Conservation (phyloP, 106 monocot species). For the Dioscorea alata region DNA sequence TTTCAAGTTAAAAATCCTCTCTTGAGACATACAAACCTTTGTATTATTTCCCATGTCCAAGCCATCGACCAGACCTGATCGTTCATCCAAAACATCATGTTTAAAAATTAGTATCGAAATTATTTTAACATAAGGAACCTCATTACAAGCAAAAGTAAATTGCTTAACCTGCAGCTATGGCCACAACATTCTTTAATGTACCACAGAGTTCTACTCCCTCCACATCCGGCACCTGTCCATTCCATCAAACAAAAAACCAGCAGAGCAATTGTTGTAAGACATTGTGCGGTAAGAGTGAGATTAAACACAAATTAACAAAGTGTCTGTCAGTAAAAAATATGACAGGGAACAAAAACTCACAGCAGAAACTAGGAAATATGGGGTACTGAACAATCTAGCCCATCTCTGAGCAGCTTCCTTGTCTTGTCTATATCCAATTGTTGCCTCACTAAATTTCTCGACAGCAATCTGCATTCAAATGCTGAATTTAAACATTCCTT, state of each 20-base stretch:
- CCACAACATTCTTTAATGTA: conserved; percentile 90
- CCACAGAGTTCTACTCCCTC: conserved; percentile 95
- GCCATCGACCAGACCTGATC: conserved; percentile 84
- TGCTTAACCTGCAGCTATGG: conserved; percentile 75
- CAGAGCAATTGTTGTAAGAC: no score
- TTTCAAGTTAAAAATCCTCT: not conserved
- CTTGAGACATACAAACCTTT: conserved; percentile 43
- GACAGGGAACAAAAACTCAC: conserved; percentile 31
- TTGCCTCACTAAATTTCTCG: conserved; percentile 89
- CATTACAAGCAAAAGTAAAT: no score
- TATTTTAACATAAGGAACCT: no score
- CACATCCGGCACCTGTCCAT: conserved; percentile 74
- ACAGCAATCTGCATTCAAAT: conserved; percentile 58
- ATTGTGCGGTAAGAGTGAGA: no score
- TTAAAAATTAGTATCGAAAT: no score
- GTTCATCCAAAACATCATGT: no score
- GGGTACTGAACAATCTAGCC: conserved; percentile 54
- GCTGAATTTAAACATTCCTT: not conserved
- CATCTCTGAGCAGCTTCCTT: conserved; percentile 71
- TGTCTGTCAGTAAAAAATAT: not conserved
- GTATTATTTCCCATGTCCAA: conserved; percentile 96
- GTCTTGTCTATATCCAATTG: conserved; percentile 60
- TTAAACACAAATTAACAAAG: no score
- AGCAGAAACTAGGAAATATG: conserved; percentile 77
- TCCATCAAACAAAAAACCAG: not conserved